phyloP scores from a whole-genome alignment of 257 asterid species.

The Schizonepeta tenuifolia region DNA sequence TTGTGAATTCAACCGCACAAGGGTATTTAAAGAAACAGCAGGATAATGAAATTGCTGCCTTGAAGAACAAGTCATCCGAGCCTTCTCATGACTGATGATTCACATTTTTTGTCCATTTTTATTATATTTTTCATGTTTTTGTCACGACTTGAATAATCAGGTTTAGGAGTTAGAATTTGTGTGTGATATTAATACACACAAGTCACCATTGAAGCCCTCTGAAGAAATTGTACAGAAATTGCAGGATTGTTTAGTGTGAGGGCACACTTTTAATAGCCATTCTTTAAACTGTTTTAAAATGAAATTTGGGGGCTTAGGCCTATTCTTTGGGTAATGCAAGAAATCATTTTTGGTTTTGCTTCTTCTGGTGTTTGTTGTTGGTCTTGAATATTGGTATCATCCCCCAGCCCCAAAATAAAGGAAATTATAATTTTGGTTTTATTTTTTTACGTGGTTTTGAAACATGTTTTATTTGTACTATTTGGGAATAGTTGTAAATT shows the following conservation, averaged over 20 bases:
- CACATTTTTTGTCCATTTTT: neutral
- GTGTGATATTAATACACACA: conserved; percentile 30
- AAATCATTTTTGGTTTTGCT: neutral
- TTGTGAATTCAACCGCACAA: conserved; percentile 78
- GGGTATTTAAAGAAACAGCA: conserved; percentile 65
- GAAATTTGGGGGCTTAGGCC: conserved; percentile 3
- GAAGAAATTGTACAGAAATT: conserved; percentile 33
- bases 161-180: conserved; percentile 35
- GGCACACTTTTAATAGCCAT: neutral
- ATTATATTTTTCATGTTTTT: neutral
- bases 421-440: too few relatives aligned
- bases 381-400: too few relatives aligned
- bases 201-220: conserved; percentile 36
- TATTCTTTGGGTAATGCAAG: conserved; percentile 28
- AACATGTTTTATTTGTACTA: too few relatives aligned
- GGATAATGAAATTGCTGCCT: conserved; percentile 55
- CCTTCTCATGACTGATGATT: conserved; percentile 30
- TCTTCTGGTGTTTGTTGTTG: too few relatives aligned
- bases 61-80: conserved; percentile 54
- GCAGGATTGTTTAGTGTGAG: conserved; percentile 12
- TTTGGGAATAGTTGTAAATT: too few relatives aligned
- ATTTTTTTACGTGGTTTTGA: too few relatives aligned
- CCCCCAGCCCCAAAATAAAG: too few relatives aligned
- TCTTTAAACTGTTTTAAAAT: conserved; percentile 1
- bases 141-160: conserved; percentile 19